phyloP scores from a whole-genome alignment of 768 basidiomycete species.

The Rhodotorula babjevae region DNA sequence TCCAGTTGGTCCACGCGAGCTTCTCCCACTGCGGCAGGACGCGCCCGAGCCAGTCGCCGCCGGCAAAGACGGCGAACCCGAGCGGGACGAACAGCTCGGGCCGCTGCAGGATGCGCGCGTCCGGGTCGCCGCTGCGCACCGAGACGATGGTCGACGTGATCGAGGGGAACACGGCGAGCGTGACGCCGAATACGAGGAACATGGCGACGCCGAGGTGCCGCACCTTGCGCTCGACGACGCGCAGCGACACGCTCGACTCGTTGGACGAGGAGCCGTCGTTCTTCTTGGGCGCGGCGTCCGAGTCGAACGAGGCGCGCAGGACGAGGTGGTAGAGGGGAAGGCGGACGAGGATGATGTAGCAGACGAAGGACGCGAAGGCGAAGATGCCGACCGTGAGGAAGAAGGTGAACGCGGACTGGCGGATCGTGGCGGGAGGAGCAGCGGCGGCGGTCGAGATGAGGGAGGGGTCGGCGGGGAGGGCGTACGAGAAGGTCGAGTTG shows the following conservation, averaged over 20 bases:
- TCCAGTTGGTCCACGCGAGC: slow-evolving; percentile 31
- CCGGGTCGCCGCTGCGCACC: slow-evolving; percentile 19
- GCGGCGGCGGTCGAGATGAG: not conserved
- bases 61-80: slow-evolving; percentile 41
- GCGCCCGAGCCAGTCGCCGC: slow-evolving; percentile 43
- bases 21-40: slow-evolving; percentile 32
- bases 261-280: not conserved
- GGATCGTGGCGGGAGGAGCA: slow-evolving; percentile 8
- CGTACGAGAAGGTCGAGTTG: not conserved
- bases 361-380: slow-evolving; percentile 30
- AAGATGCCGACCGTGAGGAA: slow-evolving; percentile 41
- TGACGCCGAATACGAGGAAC: slow-evolving; percentile 46
- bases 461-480: not conserved
- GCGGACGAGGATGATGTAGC: slow-evolving; percentile 32
- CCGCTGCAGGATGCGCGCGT: slow-evolving; percentile 4
- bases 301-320: slow-evolving; percentile 28
- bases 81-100: slow-evolving; percentile 37
- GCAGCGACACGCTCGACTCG: not conserved
- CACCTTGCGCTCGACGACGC: slow-evolving; percentile 41
- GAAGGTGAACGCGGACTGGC: slow-evolving; percentile 42
- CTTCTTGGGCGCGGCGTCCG: not conserved
- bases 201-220: slow-evolving; percentile 46
- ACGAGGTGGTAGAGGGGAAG: slow-evolving; percentile 39
- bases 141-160: slow-evolving; percentile 42
- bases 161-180: slow-evolving; percentile 44